Evolutionary conservation across 2,329 filamentous ascomycete genomes (phyloP), one percentile per base, ranked within the genome.

Genomic region (Sclerotinia glacialis): DNA sequence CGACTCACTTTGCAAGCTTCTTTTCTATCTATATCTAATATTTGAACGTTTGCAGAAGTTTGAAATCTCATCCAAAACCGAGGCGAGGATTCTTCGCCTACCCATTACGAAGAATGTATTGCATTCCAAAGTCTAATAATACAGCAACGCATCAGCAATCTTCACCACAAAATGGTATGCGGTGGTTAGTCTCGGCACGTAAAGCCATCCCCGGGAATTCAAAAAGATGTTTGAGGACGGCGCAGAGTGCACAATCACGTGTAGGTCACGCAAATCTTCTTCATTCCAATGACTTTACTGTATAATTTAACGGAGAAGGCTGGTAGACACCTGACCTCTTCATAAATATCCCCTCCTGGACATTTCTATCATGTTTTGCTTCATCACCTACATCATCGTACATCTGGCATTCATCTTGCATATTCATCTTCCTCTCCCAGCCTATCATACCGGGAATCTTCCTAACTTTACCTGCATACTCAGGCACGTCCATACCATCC

Each of bases 301-400:
- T 67, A 56, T 58, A 53, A 64, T 62, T 55, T 73, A 74, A 71
- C 71, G 67, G 67, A 70, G 72, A 72, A 67, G 72, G 73, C 69
- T 74, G 72, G 72, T 63, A 67, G 56, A 56, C 68, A 68, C 46
- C 64, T 71, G 67, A 69, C 65, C 67, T 55, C 18, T 70, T 68
- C 71, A 75, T 75, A 75, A 75, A 71, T 75, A 74, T 70, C 69
- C 56, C 66, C 67, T 69, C 65, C 69, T 61, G 56, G 67, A 69
- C 69, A 68, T 64, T 70, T 71, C 69, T 71, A 68, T 69, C 23
- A 71, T 71, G 64, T 70, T 70, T 40, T 72, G 64, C 67, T 68
- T 66, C 56, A 42, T 65, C 55, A 53, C 49, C 52, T 65, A 59
- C 59, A 68, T 69, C 65, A 69, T 70, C 67, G 58, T 67, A 58